Conservation (phyloP, 2,329 filamentous ascomycete species). For the Byssoonygena ceratinophila region DNA sequence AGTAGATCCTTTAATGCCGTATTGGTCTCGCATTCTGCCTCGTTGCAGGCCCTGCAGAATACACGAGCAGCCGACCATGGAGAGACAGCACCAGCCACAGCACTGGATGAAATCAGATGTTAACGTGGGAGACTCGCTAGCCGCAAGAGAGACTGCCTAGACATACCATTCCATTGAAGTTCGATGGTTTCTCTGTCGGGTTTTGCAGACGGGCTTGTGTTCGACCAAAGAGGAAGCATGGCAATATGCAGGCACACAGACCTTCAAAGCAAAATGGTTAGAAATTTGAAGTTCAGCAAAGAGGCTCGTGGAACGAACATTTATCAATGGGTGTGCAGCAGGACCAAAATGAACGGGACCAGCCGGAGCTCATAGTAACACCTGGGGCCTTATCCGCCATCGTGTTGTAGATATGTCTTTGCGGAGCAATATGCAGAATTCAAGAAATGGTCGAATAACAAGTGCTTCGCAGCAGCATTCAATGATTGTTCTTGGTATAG, state of each 20-base stretch:
- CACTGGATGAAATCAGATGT: constrained; percentile 21
- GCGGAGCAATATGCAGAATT: background rate
- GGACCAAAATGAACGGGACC: constrained; percentile 26
- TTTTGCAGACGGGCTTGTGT: constrained; percentile 26
- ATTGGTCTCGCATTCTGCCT: constrained; percentile 43
- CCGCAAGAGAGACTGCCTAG: background rate
- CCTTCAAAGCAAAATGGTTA: constrained; percentile 20
- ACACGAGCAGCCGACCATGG: constrained; percentile 25
- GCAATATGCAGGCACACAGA: constrained; percentile 20
- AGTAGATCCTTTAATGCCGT: constrained; percentile 44
- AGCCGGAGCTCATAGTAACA: constrained; percentile 17
- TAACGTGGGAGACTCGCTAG: background rate
- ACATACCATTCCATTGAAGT: constrained; percentile 24
- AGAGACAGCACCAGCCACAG: constrained; percentile 26
- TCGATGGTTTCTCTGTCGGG: constrained; percentile 23
- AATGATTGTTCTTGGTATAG: no score
- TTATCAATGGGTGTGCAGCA: constrained; percentile 26
- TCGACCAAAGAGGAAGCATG: constrained; percentile 27
- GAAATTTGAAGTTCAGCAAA: no score
- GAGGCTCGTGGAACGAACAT: no score
- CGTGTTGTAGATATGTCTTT: background rate
- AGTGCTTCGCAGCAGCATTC: no score
- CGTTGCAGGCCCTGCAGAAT: constrained; percentile 46
- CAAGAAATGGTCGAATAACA: background rate
- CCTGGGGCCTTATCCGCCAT: background rate